Conservation (phyloP, 2,329 filamentous ascomycete genomes). For the Raffaelea albimanens region DNA sequence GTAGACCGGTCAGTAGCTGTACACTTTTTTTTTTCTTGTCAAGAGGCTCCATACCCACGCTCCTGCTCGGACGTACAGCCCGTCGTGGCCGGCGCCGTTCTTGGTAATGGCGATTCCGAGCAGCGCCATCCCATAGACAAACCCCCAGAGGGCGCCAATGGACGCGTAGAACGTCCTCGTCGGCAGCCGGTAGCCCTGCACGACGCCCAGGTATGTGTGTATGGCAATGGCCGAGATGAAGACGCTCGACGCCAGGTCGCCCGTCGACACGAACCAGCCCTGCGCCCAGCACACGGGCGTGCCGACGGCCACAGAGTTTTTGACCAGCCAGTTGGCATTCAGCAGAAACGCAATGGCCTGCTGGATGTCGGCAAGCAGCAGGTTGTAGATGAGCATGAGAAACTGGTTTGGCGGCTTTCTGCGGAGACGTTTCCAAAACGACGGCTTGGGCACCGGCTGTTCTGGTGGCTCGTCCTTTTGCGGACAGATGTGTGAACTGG, state of each 20-base stretch:
- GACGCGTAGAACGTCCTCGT: slow-evolving; percentile 37
- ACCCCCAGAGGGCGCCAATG: slow-evolving; percentile 45
- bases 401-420: slow-evolving; percentile 51
- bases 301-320: slow-evolving; percentile 43
- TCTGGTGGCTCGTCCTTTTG: slow-evolving; percentile 11
- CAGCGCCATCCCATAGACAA: slow-evolving; percentile 47
- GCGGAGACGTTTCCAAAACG: slow-evolving; percentile 15
- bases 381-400: slow-evolving; percentile 59
- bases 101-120: slow-evolving; percentile 36
- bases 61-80: slow-evolving; percentile 54
- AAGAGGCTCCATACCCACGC: slow-evolving; percentile 41
- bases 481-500: slow-evolving; percentile 15
- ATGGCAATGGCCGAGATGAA: slow-evolving; percentile 58
- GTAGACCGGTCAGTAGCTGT: too few relatives aligned
- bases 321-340: slow-evolving; percentile 48
- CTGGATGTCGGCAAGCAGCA: slow-evolving; percentile 58
- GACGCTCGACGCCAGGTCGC: slow-evolving; percentile 55
- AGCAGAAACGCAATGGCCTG: slow-evolving; percentile 56
- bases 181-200: slow-evolving; percentile 42
- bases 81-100: slow-evolving; percentile 30
- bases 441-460: slow-evolving; percentile 2
- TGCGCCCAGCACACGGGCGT: slow-evolving; percentile 50
- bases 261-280: slow-evolving; percentile 59
- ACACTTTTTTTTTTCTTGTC: too few relatives aligned
- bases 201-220: slow-evolving; percentile 56